Percentiles rank a stretch among this genome's conserved stretches.
These are phyloP conservation scores for Musa itinerans DNA, from an alignment of 176 grass and related monocot species.

Conservation along the genomic window DNA sequence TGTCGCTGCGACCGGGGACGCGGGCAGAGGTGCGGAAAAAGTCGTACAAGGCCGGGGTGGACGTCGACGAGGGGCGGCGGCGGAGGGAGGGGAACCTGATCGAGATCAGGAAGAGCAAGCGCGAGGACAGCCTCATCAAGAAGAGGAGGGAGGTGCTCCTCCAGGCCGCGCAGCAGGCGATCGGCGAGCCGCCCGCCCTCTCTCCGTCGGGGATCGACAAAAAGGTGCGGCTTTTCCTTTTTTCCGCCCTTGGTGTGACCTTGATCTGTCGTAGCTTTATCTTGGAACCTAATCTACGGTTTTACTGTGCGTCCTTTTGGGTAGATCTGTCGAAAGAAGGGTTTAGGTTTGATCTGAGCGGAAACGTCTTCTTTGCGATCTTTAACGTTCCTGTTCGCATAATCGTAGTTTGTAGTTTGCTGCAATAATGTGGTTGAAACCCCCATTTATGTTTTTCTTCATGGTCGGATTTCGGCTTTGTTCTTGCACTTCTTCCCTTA, in stretches of 20 bases:
- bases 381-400: no score
- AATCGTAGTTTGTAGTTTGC: no score
- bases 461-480: no score
- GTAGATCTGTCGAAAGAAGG: no score
- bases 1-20: constrained; percentile 21
- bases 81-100: constrained; percentile 54
- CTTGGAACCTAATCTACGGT: no score
- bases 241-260: background rate
- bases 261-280: background rate
- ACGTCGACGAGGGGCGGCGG: constrained; percentile 35
- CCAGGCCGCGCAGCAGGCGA: background rate
- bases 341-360: no score
- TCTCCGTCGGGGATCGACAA: background rate
- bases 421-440: no score
- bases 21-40: constrained; percentile 34
- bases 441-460: no score
- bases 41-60: constrained; percentile 53
- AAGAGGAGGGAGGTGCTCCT: constrained; percentile 40
- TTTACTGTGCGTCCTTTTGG: no score
- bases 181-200: constrained; percentile 8
- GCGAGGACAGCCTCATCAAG: constrained; percentile 62
- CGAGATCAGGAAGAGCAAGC: constrained; percentile 49
- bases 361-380: no score
- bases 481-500: no score
- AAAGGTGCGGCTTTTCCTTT: background rate